Conservation (phyloP, 768 basidiomycete species). For the Leccinum uliginosum region DNA sequence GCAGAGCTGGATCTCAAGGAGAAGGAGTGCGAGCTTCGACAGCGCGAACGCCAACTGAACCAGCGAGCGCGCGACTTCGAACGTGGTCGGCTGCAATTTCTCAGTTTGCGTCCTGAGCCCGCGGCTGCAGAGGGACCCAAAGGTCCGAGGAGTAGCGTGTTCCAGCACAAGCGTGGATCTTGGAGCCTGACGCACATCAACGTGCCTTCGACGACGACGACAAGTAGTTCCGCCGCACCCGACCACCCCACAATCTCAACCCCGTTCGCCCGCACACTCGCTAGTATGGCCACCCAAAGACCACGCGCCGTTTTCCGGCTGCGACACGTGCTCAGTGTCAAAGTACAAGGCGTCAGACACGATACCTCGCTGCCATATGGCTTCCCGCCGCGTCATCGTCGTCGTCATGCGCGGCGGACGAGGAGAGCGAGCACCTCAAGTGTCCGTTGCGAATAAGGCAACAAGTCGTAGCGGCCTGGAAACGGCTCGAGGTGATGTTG, state of each 20-base stretch:
- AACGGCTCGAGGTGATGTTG: slow-evolving; percentile 69
- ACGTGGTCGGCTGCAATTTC: slow-evolving; percentile 43
- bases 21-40: slow-evolving; percentile 49
- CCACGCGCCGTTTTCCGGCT: slow-evolving; percentile 65
- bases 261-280: slow-evolving; percentile 18
- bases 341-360: slow-evolving; percentile 44
- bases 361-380: slow-evolving; percentile 47
- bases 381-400: slow-evolving; percentile 42
- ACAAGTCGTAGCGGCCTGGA: slow-evolving; percentile 72
- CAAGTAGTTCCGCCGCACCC: neutral
- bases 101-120: slow-evolving; percentile 30
- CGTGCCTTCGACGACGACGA: slow-evolving; percentile 4
- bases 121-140: slow-evolving; percentile 31
- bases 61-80: slow-evolving; percentile 54
- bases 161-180: slow-evolving; percentile 27
- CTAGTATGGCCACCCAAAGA: slow-evolving; percentile 29
- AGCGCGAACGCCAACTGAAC: slow-evolving; percentile 53
- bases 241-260: no score
- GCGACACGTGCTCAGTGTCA: slow-evolving; percentile 55
- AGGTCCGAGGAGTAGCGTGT: slow-evolving; percentile 21
- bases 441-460: slow-evolving; percentile 38
- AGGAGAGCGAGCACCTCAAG: slow-evolving; percentile 18
- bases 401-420: neutral
- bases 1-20: slow-evolving; percentile 51
- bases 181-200: slow-evolving; percentile 27